A percentile compares a stretch with the other conserved stretches of the same genome.
Conservation (phyloP, 2,329 filamentous ascomycete species). For the Periconia digitata region DNA sequence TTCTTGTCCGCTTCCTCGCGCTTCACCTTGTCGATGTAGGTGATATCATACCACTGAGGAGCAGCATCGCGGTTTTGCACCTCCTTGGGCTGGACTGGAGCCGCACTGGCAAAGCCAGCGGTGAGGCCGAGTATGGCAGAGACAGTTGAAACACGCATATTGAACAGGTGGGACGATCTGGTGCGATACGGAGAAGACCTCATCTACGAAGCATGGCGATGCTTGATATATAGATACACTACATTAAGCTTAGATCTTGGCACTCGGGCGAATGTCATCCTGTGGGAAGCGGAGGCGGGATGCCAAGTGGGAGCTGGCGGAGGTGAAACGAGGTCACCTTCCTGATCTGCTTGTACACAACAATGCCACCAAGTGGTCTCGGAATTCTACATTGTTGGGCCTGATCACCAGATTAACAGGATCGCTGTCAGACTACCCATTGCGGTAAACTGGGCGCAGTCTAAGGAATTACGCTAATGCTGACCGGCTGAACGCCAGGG, state of each 20-base stretch:
- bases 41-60: constrained; percentile 4
- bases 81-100: constrained; percentile 7
- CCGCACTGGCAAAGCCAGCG: constrained; percentile 7
- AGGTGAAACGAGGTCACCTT: constrained; percentile 3
- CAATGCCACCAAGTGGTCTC: too few relatives aligned
- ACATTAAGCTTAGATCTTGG: neutral
- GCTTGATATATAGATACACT: neutral
- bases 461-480: too few relatives aligned
- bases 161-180: neutral
- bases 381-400: too few relatives aligned
- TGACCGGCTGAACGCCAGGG: too few relatives aligned
- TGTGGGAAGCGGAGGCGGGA: neutral
- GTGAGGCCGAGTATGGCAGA: constrained; percentile 9
- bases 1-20: constrained; percentile 5
- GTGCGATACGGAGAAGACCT: neutral
- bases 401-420: too few relatives aligned
- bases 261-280: too few relatives aligned
- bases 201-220: neutral
- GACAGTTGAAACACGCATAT: constrained; percentile 8
- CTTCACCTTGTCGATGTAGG: constrained; percentile 9
- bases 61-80: constrained; percentile 7
- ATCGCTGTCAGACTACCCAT: too few relatives aligned
- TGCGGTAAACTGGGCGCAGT: too few relatives aligned
- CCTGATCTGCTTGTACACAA: constrained; percentile 1
- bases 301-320: constrained; percentile 1